phyloP scores from a whole-genome alignment of 192 early-diverging fungal genomes.

The Backusella morwellensis region DNA sequence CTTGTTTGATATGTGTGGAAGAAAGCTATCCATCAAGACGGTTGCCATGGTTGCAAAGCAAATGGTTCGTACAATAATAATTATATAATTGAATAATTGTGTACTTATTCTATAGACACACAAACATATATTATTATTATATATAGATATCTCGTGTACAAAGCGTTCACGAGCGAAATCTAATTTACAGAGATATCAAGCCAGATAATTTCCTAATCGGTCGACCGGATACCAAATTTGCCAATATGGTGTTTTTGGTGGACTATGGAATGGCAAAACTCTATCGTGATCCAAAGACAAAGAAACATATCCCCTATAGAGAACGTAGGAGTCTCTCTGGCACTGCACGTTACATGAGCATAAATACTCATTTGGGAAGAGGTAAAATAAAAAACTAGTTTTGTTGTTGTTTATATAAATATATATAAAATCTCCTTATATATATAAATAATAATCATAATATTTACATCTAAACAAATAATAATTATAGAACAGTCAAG shows the following conservation, averaged over 20 bases:
- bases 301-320: conserved; percentile 94
- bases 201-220: conserved; percentile 98
- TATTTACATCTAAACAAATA: too few species aligned
- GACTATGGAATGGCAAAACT: conserved; percentile 99
- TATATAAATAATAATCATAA: background rate
- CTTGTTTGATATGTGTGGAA: conserved; percentile 91
- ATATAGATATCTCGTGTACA: conserved; percentile 72
- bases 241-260: conserved; percentile 81
- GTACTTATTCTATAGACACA: background rate
- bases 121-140: background rate
- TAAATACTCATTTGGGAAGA: conserved; percentile 94
- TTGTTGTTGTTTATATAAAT: background rate
- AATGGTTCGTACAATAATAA: conserved; percentile 60
- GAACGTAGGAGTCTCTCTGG: conserved; percentile 93
- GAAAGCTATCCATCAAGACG: conserved; percentile 89
- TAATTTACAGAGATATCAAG: conserved; percentile 97
- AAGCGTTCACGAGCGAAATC: conserved; percentile 87
- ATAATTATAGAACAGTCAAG: conserved; percentile 82
- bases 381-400: conserved; percentile 37
- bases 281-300: conserved; percentile 93
- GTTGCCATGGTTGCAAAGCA: conserved; percentile 94
- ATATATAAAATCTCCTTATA: background rate
- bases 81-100: background rate
- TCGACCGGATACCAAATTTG: conserved; percentile 54
- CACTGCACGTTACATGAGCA: conserved; percentile 96